phyloP scores from a whole-genome alignment of 768 basidiomycete genomes.

The Tylopilus plumbeoviolaceoides region DNA sequence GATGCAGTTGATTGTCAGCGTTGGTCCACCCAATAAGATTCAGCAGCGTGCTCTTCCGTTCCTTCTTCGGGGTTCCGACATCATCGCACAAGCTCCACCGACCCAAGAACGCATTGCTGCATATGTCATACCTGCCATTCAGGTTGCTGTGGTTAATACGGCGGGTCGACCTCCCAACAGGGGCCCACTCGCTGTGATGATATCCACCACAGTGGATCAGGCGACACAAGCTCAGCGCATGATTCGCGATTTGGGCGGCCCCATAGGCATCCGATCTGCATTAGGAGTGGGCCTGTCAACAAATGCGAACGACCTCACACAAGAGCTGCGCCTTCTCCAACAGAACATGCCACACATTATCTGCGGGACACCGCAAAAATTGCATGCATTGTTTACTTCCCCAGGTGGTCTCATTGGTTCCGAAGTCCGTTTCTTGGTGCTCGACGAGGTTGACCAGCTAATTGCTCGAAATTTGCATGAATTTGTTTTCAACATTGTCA shows the following conservation, averaged over 20 bases:
- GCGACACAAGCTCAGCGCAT: constrained; percentile 95
- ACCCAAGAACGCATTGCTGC: constrained; percentile 98
- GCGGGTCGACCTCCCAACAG: constrained; percentile 53
- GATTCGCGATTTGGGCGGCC: constrained; percentile 90
- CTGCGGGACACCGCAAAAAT: constrained; percentile 95
- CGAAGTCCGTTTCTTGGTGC: constrained; percentile 89
- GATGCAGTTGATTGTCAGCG: constrained; percentile 41
- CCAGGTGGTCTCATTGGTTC: constrained; percentile 73
- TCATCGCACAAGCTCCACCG: constrained; percentile 97
- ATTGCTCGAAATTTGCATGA: constrained; percentile 97
- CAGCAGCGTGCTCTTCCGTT: constrained; percentile 96
- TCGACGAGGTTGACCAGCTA: constrained; percentile 97
- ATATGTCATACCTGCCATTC: constrained; percentile 90
- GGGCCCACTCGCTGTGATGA: constrained; percentile 83
- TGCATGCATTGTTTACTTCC: constrained; percentile 85
- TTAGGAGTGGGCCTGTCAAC: constrained; percentile 80
- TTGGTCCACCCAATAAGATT: constrained; percentile 98
- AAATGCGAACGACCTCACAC: constrained; percentile 53
- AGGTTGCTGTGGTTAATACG: constrained; percentile 69
- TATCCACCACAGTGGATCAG: constrained; percentile 98
- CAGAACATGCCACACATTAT: constrained; percentile 94
- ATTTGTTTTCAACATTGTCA: constrained; percentile 90
- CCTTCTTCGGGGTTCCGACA: constrained; percentile 88
- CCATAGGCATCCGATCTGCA: constrained; percentile 88
- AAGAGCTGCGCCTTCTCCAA: constrained; percentile 79